Evolutionary conservation across 176 grass and related monocot species (phyloP).

Genomic region (Rhynchospora pubera): DNA sequence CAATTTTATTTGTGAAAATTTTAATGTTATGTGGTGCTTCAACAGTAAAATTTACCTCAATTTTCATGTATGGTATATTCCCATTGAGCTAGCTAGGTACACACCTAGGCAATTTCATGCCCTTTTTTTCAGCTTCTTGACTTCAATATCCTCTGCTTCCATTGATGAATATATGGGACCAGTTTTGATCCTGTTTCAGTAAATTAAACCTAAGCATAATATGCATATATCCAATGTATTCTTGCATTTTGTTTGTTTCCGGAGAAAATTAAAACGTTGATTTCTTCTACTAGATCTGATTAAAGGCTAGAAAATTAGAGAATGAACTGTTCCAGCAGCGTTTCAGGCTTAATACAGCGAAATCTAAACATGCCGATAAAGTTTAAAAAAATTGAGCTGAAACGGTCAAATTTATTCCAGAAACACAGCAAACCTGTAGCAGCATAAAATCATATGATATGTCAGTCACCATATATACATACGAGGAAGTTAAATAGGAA

Average conservation of each 20-base stretch:
- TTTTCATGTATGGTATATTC: background rate
- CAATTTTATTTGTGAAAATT: background rate
- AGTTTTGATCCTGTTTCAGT: too few relatives aligned
- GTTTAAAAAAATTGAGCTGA: background rate
- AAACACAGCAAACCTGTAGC: background rate
- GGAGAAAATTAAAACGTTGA: too few relatives aligned
- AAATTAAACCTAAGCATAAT: too few relatives aligned
- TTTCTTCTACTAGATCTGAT: too few relatives aligned
- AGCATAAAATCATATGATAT: background rate
- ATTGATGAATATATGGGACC: too few relatives aligned
- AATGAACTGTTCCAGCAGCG: background rate
- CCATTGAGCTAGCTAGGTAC: background rate
- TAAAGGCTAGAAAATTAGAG: background rate
- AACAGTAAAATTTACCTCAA: background rate
- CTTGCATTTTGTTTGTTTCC: too few relatives aligned
- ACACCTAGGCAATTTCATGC: background rate
- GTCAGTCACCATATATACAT: background rate
- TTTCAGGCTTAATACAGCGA: background rate
- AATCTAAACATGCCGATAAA: background rate
- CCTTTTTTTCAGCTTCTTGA: background rate
- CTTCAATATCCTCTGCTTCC: background rate
- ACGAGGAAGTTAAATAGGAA: conserved; percentile 15
- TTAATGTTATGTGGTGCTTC: background rate
- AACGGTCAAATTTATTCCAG: background rate
- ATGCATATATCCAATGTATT: too few relatives aligned